phyloP scores from a whole-genome alignment of 352 stramenopile species.

The Phytopythium ostracodes region DNA sequence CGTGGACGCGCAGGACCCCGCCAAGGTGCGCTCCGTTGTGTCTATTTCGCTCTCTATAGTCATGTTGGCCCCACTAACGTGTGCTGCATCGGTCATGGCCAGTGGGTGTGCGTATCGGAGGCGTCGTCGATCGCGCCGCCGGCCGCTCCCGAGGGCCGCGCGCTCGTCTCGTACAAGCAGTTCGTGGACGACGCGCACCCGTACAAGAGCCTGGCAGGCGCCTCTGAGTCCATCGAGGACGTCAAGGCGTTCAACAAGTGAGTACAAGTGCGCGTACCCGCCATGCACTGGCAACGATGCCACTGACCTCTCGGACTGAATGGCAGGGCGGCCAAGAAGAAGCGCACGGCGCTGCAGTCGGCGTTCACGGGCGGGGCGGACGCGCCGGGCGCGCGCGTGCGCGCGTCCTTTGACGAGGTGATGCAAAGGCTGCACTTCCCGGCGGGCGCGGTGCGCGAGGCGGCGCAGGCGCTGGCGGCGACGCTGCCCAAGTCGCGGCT shows the following conservation, averaged over 20 bases:
- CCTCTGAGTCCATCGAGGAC: constrained; percentile 28
- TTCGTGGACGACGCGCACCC: constrained; percentile 72
- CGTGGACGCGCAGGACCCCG: constrained; percentile 23
- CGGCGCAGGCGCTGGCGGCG: constrained; percentile 32
- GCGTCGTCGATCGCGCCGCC: constrained; percentile 45
- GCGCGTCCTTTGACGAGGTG: constrained; percentile 55
- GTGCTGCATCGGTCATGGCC: background rate
- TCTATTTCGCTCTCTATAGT: too few relatives aligned
- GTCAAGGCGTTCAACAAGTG: constrained; percentile 76
- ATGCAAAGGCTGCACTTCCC: constrained; percentile 77
- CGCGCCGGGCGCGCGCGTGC: constrained; percentile 40
- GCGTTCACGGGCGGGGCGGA: constrained; percentile 51
- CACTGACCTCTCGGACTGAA: background rate
- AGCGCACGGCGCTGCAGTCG: constrained; percentile 71
- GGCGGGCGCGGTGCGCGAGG: constrained; percentile 32
- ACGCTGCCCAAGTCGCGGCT: constrained; percentile 44
- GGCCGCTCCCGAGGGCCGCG: background rate
- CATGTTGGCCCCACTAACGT: background rate
- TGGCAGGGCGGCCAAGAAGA: constrained; percentile 58
- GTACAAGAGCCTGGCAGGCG: constrained; percentile 49
- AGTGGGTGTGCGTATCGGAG: constrained; percentile 64
- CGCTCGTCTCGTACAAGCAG: constrained; percentile 77
- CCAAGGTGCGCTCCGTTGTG: constrained; percentile 12
- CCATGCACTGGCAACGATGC: background rate
- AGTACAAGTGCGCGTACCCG: background rate